Evolutionary conservation across 2,329 filamentous ascomycete species (phyloP).

Genomic region (Ceratocystis cubensis): DNA sequence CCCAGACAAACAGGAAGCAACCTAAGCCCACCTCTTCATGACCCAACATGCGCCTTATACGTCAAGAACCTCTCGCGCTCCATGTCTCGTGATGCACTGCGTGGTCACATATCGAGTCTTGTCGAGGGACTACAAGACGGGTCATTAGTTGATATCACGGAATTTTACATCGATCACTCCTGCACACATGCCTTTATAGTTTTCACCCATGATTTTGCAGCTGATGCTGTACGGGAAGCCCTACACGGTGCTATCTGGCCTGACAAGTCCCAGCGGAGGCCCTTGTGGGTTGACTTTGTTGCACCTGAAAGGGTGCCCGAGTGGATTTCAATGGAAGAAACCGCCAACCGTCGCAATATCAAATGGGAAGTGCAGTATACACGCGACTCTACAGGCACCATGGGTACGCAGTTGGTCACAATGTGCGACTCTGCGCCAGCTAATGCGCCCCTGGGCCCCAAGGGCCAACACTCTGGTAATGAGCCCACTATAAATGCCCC

Average conservation of each 20-base stretch:
- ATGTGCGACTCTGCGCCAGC: constrained; percentile 18
- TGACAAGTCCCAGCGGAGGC: constrained; percentile 69
- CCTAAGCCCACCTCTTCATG: constrained; percentile 42
- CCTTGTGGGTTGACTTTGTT: constrained; percentile 80
- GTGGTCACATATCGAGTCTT: constrained; percentile 55
- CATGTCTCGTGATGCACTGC: constrained; percentile 54
- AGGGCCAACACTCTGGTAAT: constrained; percentile 6
- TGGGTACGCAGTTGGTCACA: constrained; percentile 41
- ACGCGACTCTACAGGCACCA: constrained; percentile 39
- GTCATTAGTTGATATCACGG: constrained; percentile 43
- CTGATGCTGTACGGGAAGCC: constrained; percentile 60
- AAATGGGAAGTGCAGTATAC: constrained; percentile 64
- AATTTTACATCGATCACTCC: constrained; percentile 72
- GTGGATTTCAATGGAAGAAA: constrained; percentile 62
- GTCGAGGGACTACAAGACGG: constrained; percentile 46
- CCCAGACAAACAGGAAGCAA: neutral
- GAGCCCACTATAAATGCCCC: constrained; percentile 23
- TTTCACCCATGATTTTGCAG: constrained; percentile 56
- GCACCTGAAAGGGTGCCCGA: constrained; percentile 57
- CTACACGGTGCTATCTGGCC: constrained; percentile 78
- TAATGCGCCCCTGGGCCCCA: constrained; percentile 12
- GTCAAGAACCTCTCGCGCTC: constrained; percentile 86
- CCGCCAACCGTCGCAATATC: constrained; percentile 29
- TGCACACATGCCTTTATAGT: constrained; percentile 76
- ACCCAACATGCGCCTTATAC: constrained; percentile 66